These are phyloP conservation scores for Cnidoscolus chayamansa DNA, from an alignment of 441 rosid genomes.

Conservation along the genomic window DNA sequence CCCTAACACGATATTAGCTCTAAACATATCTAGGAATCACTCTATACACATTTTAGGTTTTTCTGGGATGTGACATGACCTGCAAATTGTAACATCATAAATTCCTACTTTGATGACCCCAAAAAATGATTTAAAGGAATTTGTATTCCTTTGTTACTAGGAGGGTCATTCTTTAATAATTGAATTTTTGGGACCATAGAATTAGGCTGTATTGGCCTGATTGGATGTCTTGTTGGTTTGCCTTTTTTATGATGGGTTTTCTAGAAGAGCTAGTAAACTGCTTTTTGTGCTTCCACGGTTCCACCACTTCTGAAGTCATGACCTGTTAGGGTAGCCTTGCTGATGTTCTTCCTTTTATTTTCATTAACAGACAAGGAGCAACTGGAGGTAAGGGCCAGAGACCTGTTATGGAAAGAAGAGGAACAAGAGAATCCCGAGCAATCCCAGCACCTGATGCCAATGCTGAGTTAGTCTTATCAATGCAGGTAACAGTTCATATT, in stretches of 20 bases:
- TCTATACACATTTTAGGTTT: too few relatives aligned
- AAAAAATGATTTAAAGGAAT: neutral
- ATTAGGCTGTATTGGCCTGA: conserved; percentile 1
- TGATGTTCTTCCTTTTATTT: conserved; percentile 21
- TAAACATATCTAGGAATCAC: too few relatives aligned
- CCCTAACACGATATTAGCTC: too few relatives aligned
- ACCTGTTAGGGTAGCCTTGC: neutral
- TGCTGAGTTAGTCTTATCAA: conserved; percentile 77
- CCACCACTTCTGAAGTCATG: conserved; percentile 2
- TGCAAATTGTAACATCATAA: neutral
- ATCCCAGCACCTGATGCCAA: conserved; percentile 99
- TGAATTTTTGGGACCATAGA: neutral
- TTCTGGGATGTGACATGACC: neutral
- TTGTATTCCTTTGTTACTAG: neutral
- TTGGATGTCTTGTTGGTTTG: neutral
- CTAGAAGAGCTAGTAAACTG: neutral
- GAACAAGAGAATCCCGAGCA: conserved; percentile 77
- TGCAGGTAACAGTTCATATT: conserved; percentile 51
- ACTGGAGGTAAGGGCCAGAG: conserved; percentile 65
- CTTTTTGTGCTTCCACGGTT: neutral
- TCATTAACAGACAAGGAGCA: conserved; percentile 47
- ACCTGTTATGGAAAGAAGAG: conserved; percentile 63
- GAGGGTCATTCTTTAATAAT: neutral
- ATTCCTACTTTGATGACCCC: neutral
- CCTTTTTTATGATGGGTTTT: conserved; percentile 1